A percentile compares a stretch with the other conserved stretches of the same genome.
Conservation (phyloP, 495 filamentous ascomycete genomes). For the Staphylotrichum longicolle region DNA sequence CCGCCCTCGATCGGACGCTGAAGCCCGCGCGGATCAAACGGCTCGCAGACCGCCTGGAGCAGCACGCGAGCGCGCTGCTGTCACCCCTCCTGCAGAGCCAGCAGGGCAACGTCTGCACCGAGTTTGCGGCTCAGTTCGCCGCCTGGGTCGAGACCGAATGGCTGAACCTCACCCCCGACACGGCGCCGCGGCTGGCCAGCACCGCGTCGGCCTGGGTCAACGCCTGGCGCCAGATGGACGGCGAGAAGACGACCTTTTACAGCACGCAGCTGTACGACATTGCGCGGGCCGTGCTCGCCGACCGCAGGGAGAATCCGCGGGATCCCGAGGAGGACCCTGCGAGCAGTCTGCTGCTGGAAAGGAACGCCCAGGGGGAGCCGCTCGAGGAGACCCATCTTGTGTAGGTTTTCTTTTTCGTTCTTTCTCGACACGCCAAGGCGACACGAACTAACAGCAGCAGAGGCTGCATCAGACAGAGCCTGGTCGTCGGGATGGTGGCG, state of each 20-base stretch:
- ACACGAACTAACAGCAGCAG: not conserved
- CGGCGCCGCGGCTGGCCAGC: constrained; percentile 1
- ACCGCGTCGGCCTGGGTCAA: constrained; percentile 10
- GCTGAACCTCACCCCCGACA: constrained; percentile 8
- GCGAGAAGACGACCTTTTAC: not conserved
- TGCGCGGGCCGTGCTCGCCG: constrained; percentile 2
- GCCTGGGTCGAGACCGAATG: constrained; percentile 8
- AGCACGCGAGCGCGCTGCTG: not conserved
- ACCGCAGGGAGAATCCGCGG: not conserved
- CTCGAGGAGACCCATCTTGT: constrained; percentile 7
- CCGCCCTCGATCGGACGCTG: constrained; percentile 1
- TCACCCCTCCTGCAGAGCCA: not conserved
- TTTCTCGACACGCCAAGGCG: not conserved
- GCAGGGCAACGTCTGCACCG: constrained; percentile 6
- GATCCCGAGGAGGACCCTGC: constrained; percentile 5
- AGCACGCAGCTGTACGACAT: constrained; percentile 11
- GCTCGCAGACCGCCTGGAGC: not conserved
- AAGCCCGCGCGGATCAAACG: constrained; percentile 9
- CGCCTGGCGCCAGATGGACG: constrained; percentile 5
- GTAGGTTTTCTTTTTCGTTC: not conserved
- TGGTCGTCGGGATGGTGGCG: constrained; percentile 4
- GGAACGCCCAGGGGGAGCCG: not conserved
- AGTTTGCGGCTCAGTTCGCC: constrained; percentile 8
- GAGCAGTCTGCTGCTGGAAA: constrained; percentile 2
- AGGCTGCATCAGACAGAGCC: constrained; percentile 2